Evolutionary conservation across 225 moss, liverwort and hornwort genomes (phyloP).

Genomic region (Bryoerythrophyllum caledonicum): DNA sequence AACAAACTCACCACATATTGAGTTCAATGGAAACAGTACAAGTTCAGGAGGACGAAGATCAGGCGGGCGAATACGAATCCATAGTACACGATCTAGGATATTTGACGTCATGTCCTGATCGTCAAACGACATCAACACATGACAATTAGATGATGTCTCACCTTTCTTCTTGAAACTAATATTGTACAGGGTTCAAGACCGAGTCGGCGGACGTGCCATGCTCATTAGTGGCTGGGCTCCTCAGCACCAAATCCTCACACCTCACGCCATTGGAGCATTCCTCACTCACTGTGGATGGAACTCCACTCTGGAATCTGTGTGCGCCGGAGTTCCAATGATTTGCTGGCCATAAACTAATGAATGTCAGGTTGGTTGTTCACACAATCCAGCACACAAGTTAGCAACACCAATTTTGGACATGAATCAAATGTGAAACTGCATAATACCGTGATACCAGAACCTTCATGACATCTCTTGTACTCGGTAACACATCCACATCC

Average conservation of each 20-base stretch:
- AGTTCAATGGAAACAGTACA: too few relatives aligned
- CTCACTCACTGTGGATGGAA: conserved; percentile 37
- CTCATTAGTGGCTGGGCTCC: conserved; percentile 23
- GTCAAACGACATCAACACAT: too few relatives aligned
- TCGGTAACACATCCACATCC: background rate
- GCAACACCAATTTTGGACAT: background rate
- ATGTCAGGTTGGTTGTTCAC: conserved; percentile 11
- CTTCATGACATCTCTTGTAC: background rate
- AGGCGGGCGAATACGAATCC: background rate
- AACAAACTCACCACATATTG: too few relatives aligned
- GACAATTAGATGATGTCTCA: background rate
- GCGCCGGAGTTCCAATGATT: conserved; percentile 29
- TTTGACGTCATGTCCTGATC: background rate
- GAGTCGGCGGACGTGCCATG: conserved; percentile 21
- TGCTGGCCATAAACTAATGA: conserved; percentile 17
- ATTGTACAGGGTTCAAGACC: too few relatives aligned
- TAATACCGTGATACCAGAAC: too few relatives aligned
- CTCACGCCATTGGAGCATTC: conserved; percentile 23
- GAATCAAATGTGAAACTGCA: background rate
- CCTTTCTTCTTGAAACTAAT: too few relatives aligned
- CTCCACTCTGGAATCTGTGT: conserved; percentile 27
- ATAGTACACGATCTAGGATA: background rate
- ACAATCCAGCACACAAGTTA: background rate
- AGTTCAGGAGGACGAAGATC: too few relatives aligned
- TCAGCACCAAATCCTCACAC: conserved; percentile 23